Evolutionary conservation across 352 stramenopile species (phyloP).

Genomic region (Pythium apleroticum): DNA sequence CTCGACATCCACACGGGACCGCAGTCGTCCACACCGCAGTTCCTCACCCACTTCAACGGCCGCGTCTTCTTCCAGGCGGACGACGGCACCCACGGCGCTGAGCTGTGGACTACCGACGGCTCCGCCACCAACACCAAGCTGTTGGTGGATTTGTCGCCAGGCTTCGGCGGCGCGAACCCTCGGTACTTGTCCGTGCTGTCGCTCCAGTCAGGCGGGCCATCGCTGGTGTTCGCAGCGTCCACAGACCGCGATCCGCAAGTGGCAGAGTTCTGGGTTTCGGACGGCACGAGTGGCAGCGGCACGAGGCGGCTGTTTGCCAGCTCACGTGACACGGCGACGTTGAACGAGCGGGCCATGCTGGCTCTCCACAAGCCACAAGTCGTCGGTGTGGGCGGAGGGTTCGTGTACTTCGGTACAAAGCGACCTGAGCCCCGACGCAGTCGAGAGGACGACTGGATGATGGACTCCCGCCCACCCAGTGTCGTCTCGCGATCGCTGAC

Average conservation of each 20-base stretch:
- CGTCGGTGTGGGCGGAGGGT: slow-evolving; percentile 9
- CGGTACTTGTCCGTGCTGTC: slow-evolving; percentile 46
- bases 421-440: not conserved
- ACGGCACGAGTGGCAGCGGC: slow-evolving; percentile 45
- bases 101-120: slow-evolving; percentile 82
- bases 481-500: slow-evolving; percentile 35
- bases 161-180: slow-evolving; percentile 41
- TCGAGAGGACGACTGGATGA: not conserved
- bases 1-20: slow-evolving; percentile 53
- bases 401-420: slow-evolving; percentile 30
- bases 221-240: slow-evolving; percentile 40
- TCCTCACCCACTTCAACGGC: slow-evolving; percentile 46
- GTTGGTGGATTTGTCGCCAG: slow-evolving; percentile 59
- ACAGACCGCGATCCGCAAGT: slow-evolving; percentile 30
- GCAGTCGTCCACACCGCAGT: slow-evolving; percentile 44
- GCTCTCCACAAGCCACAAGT: slow-evolving; percentile 18
- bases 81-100: slow-evolving; percentile 67
- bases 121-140: slow-evolving; percentile 45
- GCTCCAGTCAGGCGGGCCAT: slow-evolving; percentile 5
- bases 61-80: slow-evolving; percentile 79
- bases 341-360: slow-evolving; percentile 40
- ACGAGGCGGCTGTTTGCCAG: slow-evolving; percentile 51
- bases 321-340: slow-evolving; percentile 32
- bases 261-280: slow-evolving; percentile 76
- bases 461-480: not conserved